Evolutionary conservation across 2,329 filamentous ascomycete species (phyloP), one percentile per base, ranked within the genome.

Genomic region (Sporothrix dimorphospora): DNA sequence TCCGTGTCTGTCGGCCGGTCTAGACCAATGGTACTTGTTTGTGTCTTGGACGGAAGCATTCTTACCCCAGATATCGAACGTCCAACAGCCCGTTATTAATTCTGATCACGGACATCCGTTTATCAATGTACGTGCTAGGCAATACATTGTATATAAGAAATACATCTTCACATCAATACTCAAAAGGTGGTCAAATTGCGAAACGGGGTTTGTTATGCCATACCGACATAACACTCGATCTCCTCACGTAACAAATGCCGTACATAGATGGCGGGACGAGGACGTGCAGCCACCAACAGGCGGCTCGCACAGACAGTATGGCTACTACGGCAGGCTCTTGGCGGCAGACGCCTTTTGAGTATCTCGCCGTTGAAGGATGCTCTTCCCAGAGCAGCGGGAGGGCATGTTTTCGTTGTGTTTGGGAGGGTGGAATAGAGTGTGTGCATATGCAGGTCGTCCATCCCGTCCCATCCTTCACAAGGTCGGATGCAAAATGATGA

Each of bases 371-470:
- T 1, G 12, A 42, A 45, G 38, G 59, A 45, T 63, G n/a, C 6
- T 24, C 34, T 42, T 69, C n/a, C 47, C 47, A 9, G 27, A 1
- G n/a, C 19, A 8, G 42, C 6, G 19, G 27, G 27, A 42, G 42
- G 19, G 34, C 59, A 9, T 65, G 38, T 45, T 27, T 42, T 40
- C 0, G 14, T 6, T 8, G 4, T 8, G 4, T 19, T 49, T 21
- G 47, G 38, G 38, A 42, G 38, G 38, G 12, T 14, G 19, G 12
- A 57, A 69, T 69, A 69, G 7, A 69, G 30, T 69, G 34, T 14
- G n/a, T 69, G 66, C 66, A 69, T 69, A 69, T 70, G 67, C 68
- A 59, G 7, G 40, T 61, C 16, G n/a, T 1, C 19, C 63, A 21
- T 49, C 6, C 63, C 57, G 38, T 45, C 11, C n/a, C 59, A 45